Base-by-base conservation (phyloP, 352 stramenopile genomes). In the Pythium periplocum region DNA sequence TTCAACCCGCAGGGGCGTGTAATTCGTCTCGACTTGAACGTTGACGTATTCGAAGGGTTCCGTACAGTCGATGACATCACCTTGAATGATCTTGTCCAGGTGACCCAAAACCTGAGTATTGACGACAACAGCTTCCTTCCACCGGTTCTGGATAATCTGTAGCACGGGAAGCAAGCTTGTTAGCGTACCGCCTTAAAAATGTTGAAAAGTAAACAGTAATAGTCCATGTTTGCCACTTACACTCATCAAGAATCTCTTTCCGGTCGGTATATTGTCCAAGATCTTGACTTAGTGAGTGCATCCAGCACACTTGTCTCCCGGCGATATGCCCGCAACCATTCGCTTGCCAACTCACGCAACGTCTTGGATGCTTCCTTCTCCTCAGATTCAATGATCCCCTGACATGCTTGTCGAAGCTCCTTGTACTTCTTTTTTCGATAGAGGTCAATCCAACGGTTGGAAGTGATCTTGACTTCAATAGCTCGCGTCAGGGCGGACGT, bases 391-490 rank as follows among this genome's bases (percentile, higher is more conserved):
- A 17, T 12, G 5, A 52, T 11, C 1, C 44, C 46, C 52, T 57
- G 26, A 33, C 62, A 71, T 33, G 83, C 65, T 2, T 61, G 62
- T 46, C 68, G 64, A 4, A 88, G 48, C 26, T 78, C 53, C 41
- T 80, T 75, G 40, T 72, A 75, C 8, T 46, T 51, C 34, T 78
- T 81, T 26, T 47, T 41, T 36, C 58, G 66, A 43, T 81, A 89
- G 11, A 83, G 36, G 37, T 73, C 57, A 26, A 79, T 74, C 73
- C 75, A 89, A 35, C 51, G 66, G 53, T 87, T 89, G 2, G 66
- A 57, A 1, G 73, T 5, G 4, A 66, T 40, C 54, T 89, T 87
- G 11, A 72, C 35, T 33, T 75, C 48, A 6, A 89, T 26, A 26
- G 17, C 17, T 45, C 6, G 57, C 46, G 4, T 33, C 26, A 11